Percentiles rank a stretch among this genome's conserved stretches.
phyloP scores from a whole-genome alignment of 2,329 filamentous ascomycete genomes.

The Arachnopeziza araneosa region DNA sequence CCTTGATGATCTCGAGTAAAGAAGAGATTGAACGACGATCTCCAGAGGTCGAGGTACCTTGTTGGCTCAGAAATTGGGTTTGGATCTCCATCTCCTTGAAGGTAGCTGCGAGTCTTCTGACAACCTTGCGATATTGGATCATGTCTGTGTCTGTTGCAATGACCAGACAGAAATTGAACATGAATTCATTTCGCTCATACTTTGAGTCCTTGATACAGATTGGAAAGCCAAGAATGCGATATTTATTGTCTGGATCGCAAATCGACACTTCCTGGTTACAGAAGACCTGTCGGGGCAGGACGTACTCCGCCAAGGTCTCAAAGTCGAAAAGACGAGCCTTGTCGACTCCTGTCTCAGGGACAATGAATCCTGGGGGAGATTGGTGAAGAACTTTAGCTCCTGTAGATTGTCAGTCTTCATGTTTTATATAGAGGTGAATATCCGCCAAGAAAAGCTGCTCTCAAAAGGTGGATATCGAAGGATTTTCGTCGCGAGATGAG shows the following conservation, averaged over 20 bases:
- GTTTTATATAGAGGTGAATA: neutral
- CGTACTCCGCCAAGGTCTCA: conserved; percentile 79
- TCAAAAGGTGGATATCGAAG: neutral
- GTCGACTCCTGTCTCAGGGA: conserved; percentile 40
- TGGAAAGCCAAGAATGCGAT: conserved; percentile 80
- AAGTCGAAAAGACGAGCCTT: conserved; percentile 74
- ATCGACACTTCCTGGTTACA: conserved; percentile 87
- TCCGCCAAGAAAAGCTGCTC: neutral
- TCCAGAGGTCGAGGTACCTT: conserved; percentile 31
- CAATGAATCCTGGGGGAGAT: conserved; percentile 57
- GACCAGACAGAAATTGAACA: conserved; percentile 94
- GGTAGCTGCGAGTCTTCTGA: conserved; percentile 76
- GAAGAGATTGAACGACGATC: conserved; percentile 71
- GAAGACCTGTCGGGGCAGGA: conserved; percentile 91
- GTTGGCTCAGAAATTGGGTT: conserved; percentile 69
- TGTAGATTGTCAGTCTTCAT: conserved; percentile 26
- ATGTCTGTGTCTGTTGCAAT: conserved; percentile 66
- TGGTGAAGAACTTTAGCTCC: conserved; percentile 59
- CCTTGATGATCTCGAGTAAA: conserved; percentile 71
- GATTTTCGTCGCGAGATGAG: neutral
- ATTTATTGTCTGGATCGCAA: conserved; percentile 61
- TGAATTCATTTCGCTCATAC: conserved; percentile 92
- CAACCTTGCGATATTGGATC: conserved; percentile 76
- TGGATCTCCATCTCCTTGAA: conserved; percentile 91
- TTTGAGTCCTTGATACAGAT: conserved; percentile 78